Evolutionary conservation across 2,329 filamentous ascomycete species (phyloP), one percentile per base, ranked within the genome.

Genomic region (Aspergillus calidoustus): DNA sequence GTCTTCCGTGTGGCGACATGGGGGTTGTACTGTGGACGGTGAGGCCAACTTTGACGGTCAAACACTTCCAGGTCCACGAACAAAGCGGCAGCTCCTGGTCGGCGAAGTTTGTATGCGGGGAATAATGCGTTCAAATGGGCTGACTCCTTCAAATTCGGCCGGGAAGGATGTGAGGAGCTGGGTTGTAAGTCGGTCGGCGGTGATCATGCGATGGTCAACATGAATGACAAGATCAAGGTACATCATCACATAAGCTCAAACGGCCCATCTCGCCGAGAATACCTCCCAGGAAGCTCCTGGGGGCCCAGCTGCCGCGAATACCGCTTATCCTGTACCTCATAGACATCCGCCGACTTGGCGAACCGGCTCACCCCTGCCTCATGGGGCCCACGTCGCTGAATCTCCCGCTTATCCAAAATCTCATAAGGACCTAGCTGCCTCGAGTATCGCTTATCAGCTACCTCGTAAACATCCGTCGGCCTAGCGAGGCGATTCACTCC

Each of bases 41-140:
- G 30, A 3, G 51, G 51, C 51, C 51, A 54, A 41, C 13, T 54
- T 23, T 25, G n/a, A 30, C 43, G 15, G 31, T 54, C 34, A 43
- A 54, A 54, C 17, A 54, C 51, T 22, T 54, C 51, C 31, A 54
- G 51, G 17, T 41, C n/a, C 31, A 54, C 51, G 17, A 54, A 43
- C 51, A 13, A 6, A 54, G 15, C 17, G 30, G 8, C 17, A 4
- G 3, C n/a, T 19, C 31, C 51, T 4, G 34, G 31, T 41, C 4
- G 49, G 7, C 15, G 17, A 41, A 54, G 51, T 30, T 54, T 41
- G 31, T 41, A 54, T 22, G 51, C 51, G 19, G 9, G 51, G 51
- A 7, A 54, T 41, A 19, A 19, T 43, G 31, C 43, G 51, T 41
- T 31, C 51, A 30, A 22, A 54, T 23, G 43, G n/a, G 8, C 8